Conservation (phyloP, 306 rosid genomes). For the Prunus campanulata region DNA sequence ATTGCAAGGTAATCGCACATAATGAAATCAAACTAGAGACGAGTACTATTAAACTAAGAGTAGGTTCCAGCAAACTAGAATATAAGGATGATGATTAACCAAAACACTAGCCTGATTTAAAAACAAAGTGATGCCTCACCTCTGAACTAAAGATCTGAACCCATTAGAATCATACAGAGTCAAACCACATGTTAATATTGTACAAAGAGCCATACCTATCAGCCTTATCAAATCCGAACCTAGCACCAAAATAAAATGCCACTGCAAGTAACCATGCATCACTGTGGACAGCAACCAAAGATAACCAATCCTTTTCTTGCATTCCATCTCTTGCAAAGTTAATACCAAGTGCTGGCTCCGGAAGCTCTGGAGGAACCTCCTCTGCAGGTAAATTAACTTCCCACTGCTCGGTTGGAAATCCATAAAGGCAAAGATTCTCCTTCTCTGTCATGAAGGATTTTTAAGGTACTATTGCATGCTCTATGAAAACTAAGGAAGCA, state of each 20-base stretch:
- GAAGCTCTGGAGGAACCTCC: slow-evolving; percentile 76
- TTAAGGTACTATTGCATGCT: slow-evolving; percentile 1
- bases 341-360: slow-evolving; percentile 73
- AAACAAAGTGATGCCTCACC: not conserved
- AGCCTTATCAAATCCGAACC: slow-evolving; percentile 60
- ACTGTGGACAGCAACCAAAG: slow-evolving; percentile 71
- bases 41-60: not conserved
- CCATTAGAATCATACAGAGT: not conserved
- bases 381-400: slow-evolving; percentile 66
- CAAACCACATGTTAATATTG: not conserved
- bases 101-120: not conserved
- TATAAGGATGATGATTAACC: not conserved
- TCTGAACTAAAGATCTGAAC: not conserved
- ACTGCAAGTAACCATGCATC: slow-evolving; percentile 75
- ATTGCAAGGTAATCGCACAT: not conserved
- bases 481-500: not conserved
- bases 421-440: slow-evolving; percentile 78
- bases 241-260: slow-evolving; percentile 61
- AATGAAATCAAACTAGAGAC: not conserved
- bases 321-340: slow-evolving; percentile 68
- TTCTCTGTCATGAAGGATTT: slow-evolving; percentile 43
- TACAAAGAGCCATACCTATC: slow-evolving; percentile 49
- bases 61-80: not conserved
- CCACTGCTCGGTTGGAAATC: slow-evolving; percentile 71
- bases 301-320: slow-evolving; percentile 65